A percentile compares a stretch with the other conserved stretches of the same genome.
Conservation (phyloP, 192 early-diverging fungal genomes). For the Pilaira anomala region DNA sequence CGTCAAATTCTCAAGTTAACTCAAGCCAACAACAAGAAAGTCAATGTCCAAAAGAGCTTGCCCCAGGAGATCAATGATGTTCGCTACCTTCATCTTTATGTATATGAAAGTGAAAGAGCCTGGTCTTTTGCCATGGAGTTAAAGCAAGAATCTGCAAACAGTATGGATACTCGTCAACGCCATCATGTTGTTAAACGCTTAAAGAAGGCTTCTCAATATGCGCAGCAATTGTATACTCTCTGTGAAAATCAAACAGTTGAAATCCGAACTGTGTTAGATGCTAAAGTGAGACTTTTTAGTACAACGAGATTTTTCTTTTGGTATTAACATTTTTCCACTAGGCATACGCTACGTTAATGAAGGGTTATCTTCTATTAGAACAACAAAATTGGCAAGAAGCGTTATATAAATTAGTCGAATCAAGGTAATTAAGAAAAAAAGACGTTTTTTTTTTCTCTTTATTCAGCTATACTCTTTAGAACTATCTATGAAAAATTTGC, state of each 20-base stretch:
- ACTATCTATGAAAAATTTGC: constrained; percentile 68
- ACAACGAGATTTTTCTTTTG: not conserved
- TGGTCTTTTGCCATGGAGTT: constrained; percentile 82
- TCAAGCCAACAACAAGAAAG: constrained; percentile 49
- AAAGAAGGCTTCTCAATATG: constrained; percentile 57
- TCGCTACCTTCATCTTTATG: constrained; percentile 54
- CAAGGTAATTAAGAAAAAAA: constrained; percentile 42
- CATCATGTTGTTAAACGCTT: constrained; percentile 62
- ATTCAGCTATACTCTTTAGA: constrained; percentile 24
- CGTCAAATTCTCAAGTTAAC: constrained; percentile 50
- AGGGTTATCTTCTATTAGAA: constrained; percentile 65
- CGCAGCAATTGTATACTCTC: constrained; percentile 42
- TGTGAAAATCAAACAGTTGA: constrained; percentile 50
- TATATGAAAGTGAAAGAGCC: constrained; percentile 71
- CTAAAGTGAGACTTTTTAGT: constrained; percentile 37
- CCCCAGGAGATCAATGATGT: constrained; percentile 45
- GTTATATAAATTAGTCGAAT: constrained; percentile 56
- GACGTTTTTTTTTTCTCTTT: not conserved
- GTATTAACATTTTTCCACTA: constrained; percentile 19
- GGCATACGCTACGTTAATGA: constrained; percentile 70
- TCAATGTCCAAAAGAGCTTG: constrained; percentile 47
- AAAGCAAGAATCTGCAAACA: constrained; percentile 51
- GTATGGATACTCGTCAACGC: constrained; percentile 62
- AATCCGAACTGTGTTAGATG: constrained; percentile 50
- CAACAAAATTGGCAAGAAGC: constrained; percentile 65